Base-by-base conservation (phyloP, 2,329 filamentous ascomycete genomes). In the Ascochyta lentis region DNA sequence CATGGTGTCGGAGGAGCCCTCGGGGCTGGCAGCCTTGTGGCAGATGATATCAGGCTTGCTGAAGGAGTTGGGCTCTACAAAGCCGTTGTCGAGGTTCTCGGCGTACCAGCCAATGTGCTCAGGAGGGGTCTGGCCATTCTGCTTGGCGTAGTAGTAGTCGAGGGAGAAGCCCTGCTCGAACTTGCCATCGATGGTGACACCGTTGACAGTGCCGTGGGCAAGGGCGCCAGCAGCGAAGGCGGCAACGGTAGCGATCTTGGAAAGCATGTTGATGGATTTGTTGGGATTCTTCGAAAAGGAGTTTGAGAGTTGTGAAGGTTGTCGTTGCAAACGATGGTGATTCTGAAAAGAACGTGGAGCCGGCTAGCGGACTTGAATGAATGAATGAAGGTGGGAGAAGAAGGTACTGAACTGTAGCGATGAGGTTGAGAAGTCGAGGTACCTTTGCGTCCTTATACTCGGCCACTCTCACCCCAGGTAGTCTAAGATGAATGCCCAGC, bases 21-120 rank as follows among this genome's bases (percentile, higher is more conserved):
- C 58, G 77, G 81, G 79, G 27, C 79, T 78, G 27, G 82, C 85
- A 39, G 76, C 74, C 70, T 79, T 79, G 79, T 89, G 87, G 78
- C 86, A 88, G 75, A 86, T 84, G 61, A 88, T 86, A 61, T 75
- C 71, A 44, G 71, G 38, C 15, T 53, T 57, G 49, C 49, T 54
- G 62, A 67, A 75, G 27, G 58, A 43, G 57, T 66, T 63, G 40
- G 70, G 70, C 49, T 65, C 61, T 27, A 75, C 66, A 53, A 73
- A 75, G 56, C 71, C 71, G 59, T 73, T 75, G 65, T 74, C 73
- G 39, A 73, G 66, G 65, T 75, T 68, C 58, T 73, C 69, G 10
- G 73, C 71, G 46, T 68, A 71, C 58, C 80, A 86, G 47, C 84
- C 81, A 63, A 74, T 68, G 56, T 70, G 64, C n/a, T 70, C 68